Conservation (phyloP, 2,329 filamentous ascomycete species). For the Colletotrichum tofieldiae region DNA sequence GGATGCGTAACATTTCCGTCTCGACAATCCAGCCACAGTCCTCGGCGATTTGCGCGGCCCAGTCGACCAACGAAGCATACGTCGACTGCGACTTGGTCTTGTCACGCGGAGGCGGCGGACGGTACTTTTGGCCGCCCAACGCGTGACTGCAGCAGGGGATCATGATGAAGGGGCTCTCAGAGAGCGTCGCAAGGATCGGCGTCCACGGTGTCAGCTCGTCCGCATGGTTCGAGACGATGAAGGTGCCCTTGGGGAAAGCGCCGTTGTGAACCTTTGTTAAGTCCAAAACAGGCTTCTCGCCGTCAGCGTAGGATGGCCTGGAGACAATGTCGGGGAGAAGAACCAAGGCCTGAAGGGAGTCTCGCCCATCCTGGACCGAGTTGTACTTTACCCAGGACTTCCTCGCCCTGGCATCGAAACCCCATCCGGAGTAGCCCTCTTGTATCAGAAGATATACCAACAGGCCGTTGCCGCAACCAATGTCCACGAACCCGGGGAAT, state of each 20-base stretch:
- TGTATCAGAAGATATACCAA: slow-evolving; percentile 85
- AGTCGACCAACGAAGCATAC: slow-evolving; percentile 87
- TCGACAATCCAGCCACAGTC: slow-evolving; percentile 85
- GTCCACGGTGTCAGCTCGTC: slow-evolving; percentile 98
- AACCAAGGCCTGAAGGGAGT: slow-evolving; percentile 62
- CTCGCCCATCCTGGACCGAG: slow-evolving; percentile 36
- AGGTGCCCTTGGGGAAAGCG: slow-evolving; percentile 80
- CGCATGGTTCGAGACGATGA: slow-evolving; percentile 97
- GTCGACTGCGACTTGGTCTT: slow-evolving; percentile 73
- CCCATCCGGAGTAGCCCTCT: slow-evolving; percentile 89
- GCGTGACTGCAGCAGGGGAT: slow-evolving; percentile 97
- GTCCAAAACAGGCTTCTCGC: slow-evolving; percentile 42
- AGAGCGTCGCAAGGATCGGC: slow-evolving; percentile 85
- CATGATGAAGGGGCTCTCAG: slow-evolving; percentile 85
- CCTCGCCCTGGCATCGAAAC: slow-evolving; percentile 89
- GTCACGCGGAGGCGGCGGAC: slow-evolving; percentile 73
- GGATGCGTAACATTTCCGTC: slow-evolving; percentile 90
- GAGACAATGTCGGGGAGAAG: slow-evolving; percentile 64
- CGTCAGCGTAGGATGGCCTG: slow-evolving; percentile 19
- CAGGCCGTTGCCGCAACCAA: slow-evolving; percentile 95
- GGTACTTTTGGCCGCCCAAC: slow-evolving; percentile 81
- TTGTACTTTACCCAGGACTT: slow-evolving; percentile 88
- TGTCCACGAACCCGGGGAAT: slow-evolving; percentile 95
- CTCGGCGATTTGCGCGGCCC: slow-evolving; percentile 78
- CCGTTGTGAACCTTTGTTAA: slow-evolving; percentile 67